Percentiles rank a stretch among this genome's conserved stretches.
phyloP scores from a whole-genome alignment of 495 filamentous ascomycete genomes.

The Glonium stellatum region DNA sequence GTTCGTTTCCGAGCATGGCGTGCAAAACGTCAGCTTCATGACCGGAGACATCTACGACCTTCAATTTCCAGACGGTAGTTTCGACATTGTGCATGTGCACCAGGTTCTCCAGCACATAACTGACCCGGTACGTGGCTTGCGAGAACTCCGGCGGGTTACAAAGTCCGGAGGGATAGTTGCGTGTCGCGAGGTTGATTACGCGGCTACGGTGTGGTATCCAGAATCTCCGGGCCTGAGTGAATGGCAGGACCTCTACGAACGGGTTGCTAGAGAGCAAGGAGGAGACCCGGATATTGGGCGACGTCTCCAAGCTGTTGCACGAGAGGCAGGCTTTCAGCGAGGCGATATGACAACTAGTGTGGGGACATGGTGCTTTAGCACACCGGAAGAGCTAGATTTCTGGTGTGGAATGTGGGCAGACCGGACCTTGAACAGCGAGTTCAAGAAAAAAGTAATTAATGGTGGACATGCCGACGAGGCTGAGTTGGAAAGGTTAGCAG shows the following conservation, averaged over 20 bases:
- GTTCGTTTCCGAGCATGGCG: slow-evolving; percentile 33
- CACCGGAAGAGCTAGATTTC: slow-evolving; percentile 39
- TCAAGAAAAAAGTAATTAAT: slow-evolving; percentile 38
- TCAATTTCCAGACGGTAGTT: slow-evolving; percentile 7
- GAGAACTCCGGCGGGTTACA: slow-evolving; percentile 21
- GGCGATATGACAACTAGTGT: slow-evolving; percentile 35
- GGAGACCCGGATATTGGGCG: slow-evolving; percentile 47
- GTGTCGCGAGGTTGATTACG: slow-evolving; percentile 33
- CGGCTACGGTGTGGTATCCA: slow-evolving; percentile 43
- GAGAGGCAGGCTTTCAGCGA: slow-evolving; percentile 41
- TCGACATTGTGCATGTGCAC: slow-evolving; percentile 27
- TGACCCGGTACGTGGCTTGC: slow-evolving; percentile 20
- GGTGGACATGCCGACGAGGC: slow-evolving; percentile 36
- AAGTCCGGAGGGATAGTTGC: slow-evolving; percentile 22
- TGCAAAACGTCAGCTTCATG: slow-evolving; percentile 43
- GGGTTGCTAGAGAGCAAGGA: slow-evolving; percentile 38
- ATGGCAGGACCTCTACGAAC: slow-evolving; percentile 40
- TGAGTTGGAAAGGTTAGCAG: slow-evolving; percentile 41
- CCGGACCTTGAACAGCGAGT: slow-evolving; percentile 36
- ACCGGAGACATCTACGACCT: slow-evolving; percentile 39
- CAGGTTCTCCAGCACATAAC: slow-evolving; percentile 24
- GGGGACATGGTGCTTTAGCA: slow-evolving; percentile 44
- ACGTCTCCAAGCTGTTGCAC: slow-evolving; percentile 45
- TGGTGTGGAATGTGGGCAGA: slow-evolving; percentile 46
- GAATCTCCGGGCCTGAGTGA: slow-evolving; percentile 34